Conservation (phyloP, 768 basidiomycete genomes). For the Boletus rex-veris region DNA sequence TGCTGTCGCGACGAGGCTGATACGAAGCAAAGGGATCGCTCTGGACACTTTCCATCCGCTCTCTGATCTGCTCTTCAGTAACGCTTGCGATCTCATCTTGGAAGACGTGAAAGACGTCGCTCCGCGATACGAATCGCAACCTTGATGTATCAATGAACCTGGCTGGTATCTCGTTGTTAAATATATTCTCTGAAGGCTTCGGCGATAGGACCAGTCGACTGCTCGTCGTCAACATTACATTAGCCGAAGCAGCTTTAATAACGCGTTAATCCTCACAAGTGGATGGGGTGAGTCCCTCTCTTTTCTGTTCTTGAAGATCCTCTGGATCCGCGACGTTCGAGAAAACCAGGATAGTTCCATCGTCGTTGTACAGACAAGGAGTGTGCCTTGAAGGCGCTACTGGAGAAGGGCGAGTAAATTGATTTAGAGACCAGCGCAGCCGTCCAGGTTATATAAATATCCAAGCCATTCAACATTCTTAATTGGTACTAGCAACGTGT, state of each 20-base stretch:
- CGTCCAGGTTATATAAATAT: too few species aligned
- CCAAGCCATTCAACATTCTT: too few species aligned
- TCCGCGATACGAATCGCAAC: slow-evolving; percentile 4
- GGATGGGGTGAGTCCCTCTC: too few species aligned
- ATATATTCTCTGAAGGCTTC: slow-evolving; percentile 10
- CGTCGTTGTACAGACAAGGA: too few species aligned
- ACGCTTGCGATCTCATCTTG: slow-evolving; percentile 1
- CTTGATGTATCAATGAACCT: slow-evolving; percentile 6
- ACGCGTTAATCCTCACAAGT: too few species aligned
- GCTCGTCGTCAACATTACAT: neutral
- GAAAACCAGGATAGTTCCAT: too few species aligned
- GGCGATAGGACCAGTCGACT: neutral
- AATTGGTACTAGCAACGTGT: too few species aligned
- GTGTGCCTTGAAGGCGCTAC: too few species aligned
- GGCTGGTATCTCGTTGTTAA: slow-evolving; percentile 9
- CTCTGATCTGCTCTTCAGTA: slow-evolving; percentile 1
- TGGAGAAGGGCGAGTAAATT: too few species aligned
- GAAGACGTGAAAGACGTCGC: slow-evolving; percentile 5
- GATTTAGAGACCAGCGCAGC: too few species aligned
- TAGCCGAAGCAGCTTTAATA: neutral
- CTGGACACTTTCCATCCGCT: neutral
- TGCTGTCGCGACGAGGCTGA: neutral
- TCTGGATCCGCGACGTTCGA: too few species aligned
- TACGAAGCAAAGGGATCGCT: neutral
- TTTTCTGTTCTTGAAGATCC: too few species aligned